phyloP scores from a whole-genome alignment of 164 flowering plant species.

The Berberis vulgaris region DNA sequence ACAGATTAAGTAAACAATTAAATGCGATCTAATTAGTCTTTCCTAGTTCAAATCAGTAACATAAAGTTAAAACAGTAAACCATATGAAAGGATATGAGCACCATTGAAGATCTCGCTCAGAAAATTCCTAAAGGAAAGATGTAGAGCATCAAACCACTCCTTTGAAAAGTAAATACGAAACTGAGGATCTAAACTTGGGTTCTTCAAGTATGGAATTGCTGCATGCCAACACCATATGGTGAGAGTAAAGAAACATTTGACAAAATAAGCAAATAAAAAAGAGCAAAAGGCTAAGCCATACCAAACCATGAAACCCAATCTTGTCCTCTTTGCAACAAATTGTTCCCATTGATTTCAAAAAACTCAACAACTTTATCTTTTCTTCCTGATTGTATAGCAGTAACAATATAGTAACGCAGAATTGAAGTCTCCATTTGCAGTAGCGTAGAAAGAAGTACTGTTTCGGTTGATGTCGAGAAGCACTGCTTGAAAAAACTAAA shows the following conservation, averaged over 20 bases:
- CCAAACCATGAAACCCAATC: conserved; percentile 95
- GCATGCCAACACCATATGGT: conserved; percentile 19
- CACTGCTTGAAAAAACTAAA: conserved; percentile 63
- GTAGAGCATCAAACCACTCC: conserved; percentile 79
- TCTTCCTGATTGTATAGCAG: conserved; percentile 55
- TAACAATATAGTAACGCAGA: conserved; percentile 58
- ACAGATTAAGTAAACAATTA: too few species aligned
- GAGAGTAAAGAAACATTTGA: not conserved
- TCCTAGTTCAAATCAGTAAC: not conserved
- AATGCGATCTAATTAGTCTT: too few species aligned
- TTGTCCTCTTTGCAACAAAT: conserved; percentile 43
- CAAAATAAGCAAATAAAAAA: not conserved
- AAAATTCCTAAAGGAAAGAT: conserved; percentile 71
- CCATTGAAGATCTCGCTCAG: conserved; percentile 70
- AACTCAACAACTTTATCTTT: conserved; percentile 67
- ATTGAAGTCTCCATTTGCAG: conserved; percentile 68
- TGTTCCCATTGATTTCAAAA: conserved; percentile 50
- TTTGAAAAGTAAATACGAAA: conserved; percentile 75
- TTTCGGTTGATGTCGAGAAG: conserved; percentile 48
- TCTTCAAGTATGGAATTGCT: conserved; percentile 80
- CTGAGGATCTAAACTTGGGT: conserved; percentile 65
- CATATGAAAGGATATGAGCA: conserved; percentile 72
- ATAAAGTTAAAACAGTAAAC: not conserved
- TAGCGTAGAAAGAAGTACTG: conserved; percentile 32
- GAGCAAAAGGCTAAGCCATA: conserved; percentile 19